Evolutionary conservation across 2,329 filamentous ascomycete species (phyloP), one percentile per base, ranked within the genome.

Genomic region (Pseudodiploospora longispora): DNA sequence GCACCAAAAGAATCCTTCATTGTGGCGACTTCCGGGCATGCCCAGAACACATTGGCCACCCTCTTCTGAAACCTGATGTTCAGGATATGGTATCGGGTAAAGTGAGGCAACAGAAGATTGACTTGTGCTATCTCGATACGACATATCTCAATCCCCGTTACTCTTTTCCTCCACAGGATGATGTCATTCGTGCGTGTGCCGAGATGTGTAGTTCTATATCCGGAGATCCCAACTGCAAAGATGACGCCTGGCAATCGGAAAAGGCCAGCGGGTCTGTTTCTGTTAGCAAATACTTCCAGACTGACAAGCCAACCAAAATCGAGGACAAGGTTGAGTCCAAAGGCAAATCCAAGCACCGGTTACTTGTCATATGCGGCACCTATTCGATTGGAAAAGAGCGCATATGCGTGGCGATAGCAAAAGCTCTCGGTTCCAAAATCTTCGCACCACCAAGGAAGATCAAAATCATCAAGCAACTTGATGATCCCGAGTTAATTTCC

Each of bases 361-460:
- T 98, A 3, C 76, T 98, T 0, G 87, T 98, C 5, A 80, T 98
- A 6, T 94, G 95, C 48, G 93, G 93, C 37, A 98, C 93, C 1
- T 98, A 98, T 66, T 94, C 86, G 55, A 98, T 98, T 56, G 93
- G 93, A 58, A 98, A 98, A 66, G 93, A 98, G 64, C 84, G 90
- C 35, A 90, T 98, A 52, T 97, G 91, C 60, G 74, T 95, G 30
- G 90, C 88, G 36, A 95, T 98, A 51, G 93, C 93, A 4, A 80
- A 83, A 55, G 90, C 90, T 0, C 72, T 98, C 3, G 73, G 81
- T 34, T 87, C 83, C 53, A 95, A 95, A 59, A 97, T 98, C 50
- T 98, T 85, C 58, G 91, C 91, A 0, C 80, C 87, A 1, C 71
- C 88, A 0, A 73, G 76, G 42, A 98, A 98, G 66, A 85, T 88